phyloP scores from a whole-genome alignment of 2,329 filamentous ascomycete genomes.

The Cyclaneusma minus region DNA sequence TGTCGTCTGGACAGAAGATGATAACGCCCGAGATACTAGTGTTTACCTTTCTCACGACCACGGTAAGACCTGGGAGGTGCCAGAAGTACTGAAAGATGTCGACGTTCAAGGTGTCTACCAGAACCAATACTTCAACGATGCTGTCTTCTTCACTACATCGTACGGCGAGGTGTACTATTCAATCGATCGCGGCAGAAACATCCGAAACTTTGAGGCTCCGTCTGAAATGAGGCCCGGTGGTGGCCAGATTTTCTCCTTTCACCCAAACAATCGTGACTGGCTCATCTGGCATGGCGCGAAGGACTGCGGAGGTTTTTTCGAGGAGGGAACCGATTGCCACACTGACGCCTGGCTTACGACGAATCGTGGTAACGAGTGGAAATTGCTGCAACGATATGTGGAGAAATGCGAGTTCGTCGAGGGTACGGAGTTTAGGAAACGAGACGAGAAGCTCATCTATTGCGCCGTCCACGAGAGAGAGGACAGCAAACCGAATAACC shows the following conservation, averaged over 20 bases:
- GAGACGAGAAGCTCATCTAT: constrained; percentile 31
- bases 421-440: constrained; percentile 38
- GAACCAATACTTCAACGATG: constrained; percentile 69
- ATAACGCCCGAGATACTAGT: constrained; percentile 36
- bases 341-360: constrained; percentile 59
- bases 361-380: constrained; percentile 73
- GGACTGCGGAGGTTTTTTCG: constrained; percentile 49
- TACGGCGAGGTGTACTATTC: constrained; percentile 60
- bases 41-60: constrained; percentile 71
- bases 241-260: constrained; percentile 55
- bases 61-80: constrained; percentile 76
- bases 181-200: constrained; percentile 58
- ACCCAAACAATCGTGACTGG: constrained; percentile 76
- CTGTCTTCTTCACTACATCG: constrained; percentile 71
- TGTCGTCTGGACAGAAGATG: constrained; percentile 30
- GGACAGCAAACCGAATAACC: constrained; percentile 45
- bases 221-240: constrained; percentile 18
- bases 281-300: constrained; percentile 72
- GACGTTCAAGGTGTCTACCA: constrained; percentile 57
- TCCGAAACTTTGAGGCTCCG: constrained; percentile 60
- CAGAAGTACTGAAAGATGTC: constrained; percentile 52
- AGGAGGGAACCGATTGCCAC: constrained; percentile 46
- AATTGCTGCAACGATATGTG: constrained; percentile 57
- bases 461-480: constrained; percentile 49
- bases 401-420: constrained; percentile 78